These are phyloP conservation scores for Annulohypoxylon nitens DNA, from an alignment of 495 filamentous ascomycete species.

Conservation along the genomic window DNA sequence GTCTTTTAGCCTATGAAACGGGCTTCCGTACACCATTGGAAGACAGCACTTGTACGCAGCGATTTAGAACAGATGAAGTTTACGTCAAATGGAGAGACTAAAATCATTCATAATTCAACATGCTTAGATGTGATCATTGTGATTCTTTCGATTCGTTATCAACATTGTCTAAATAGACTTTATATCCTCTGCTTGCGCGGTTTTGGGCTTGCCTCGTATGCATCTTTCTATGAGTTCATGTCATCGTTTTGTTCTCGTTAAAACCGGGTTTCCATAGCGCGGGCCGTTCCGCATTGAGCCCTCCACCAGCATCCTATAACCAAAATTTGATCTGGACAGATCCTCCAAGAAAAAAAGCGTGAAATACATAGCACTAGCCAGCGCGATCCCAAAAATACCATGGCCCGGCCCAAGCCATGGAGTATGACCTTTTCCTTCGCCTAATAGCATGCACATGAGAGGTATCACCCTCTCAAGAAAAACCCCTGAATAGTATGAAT, in stretches of 20 bases:
- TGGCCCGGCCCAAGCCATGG: constrained; percentile 5
- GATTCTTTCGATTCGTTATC: constrained; percentile 23
- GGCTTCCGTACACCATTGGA: constrained; percentile 81
- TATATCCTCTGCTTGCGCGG: constrained; percentile 21
- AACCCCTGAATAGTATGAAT: constrained; percentile 16
- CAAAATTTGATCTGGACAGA: constrained; percentile 1
- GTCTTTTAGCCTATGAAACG: constrained; percentile 82
- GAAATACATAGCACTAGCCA: constrained; percentile 14
- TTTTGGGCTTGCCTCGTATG: constrained; percentile 26
- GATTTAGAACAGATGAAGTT: constrained; percentile 96
- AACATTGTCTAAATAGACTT: constrained; percentile 23
- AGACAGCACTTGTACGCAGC: constrained; percentile 91
- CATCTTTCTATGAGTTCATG: constrained; percentile 31
- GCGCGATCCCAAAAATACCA: constrained; percentile 7
- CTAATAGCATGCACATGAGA: constrained; percentile 10
- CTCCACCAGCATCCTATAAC: constrained; percentile 12
- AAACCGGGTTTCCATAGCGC: constrained; percentile 15
- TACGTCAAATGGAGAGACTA: constrained; percentile 90
- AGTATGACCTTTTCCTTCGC: not conserved
- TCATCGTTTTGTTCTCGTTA: constrained; percentile 31
- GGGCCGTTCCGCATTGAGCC: constrained; percentile 15
- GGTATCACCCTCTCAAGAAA: constrained; percentile 9
- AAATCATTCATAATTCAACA: constrained; percentile 42
- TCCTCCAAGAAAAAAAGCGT: not conserved
- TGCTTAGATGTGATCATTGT: constrained; percentile 2